These are phyloP conservation scores for Talaromyces sp. DNA, from an alignment of 2,329 filamentous ascomycete genomes.

Conservation along the genomic window DNA sequence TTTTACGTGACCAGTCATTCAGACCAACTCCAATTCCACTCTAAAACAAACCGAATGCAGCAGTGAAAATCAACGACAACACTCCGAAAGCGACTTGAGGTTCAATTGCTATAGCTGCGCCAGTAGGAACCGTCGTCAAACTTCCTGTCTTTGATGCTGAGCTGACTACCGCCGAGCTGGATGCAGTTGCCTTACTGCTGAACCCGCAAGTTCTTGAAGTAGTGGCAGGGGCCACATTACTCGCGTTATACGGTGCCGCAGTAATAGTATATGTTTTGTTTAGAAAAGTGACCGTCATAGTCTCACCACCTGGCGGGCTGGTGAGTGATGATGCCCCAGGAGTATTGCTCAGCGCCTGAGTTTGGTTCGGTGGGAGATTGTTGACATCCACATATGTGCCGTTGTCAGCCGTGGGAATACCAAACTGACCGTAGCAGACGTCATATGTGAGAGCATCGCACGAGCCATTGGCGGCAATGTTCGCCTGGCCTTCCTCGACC, in stretches of 20 bases:
- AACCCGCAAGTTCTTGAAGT: background rate
- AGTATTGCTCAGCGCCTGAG: background rate
- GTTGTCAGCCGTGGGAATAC: background rate
- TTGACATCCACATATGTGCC: constrained; percentile 8
- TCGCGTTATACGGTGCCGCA: background rate
- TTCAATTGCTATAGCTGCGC: background rate
- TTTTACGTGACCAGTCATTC: background rate
- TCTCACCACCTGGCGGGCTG: background rate
- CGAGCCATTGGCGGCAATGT: constrained; percentile 4
- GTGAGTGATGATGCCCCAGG: background rate
- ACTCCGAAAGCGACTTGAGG: background rate
- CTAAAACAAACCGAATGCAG: background rate
- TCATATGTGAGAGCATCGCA: constrained; percentile 5
- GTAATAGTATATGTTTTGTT: background rate
- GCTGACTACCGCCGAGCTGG: background rate
- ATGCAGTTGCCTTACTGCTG: background rate
- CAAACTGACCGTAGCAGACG: constrained; percentile 1
- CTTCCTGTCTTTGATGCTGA: background rate
- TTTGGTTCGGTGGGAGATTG: constrained; percentile 4
- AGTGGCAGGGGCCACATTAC: background rate
- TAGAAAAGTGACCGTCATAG: constrained; percentile 4
- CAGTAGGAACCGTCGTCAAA: background rate
- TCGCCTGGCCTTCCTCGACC: constrained; percentile 1
- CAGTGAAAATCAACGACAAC: background rate
- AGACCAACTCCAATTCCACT: background rate